Conservation (phyloP, 176 grass and related monocot species). For the Elaeis guineensis region DNA sequence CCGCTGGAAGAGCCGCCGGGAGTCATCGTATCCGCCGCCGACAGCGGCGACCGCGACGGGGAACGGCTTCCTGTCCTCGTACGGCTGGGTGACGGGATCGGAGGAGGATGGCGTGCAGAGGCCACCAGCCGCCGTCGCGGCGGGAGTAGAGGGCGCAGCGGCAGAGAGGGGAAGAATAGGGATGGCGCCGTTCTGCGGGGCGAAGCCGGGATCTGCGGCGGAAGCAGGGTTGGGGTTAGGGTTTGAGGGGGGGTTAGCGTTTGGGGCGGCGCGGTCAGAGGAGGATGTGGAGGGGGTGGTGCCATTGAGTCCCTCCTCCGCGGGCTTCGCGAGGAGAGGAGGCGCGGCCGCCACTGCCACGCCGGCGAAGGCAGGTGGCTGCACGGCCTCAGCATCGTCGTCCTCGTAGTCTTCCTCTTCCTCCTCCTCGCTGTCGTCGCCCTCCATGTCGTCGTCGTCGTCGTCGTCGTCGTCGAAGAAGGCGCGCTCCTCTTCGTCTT, state of each 20-base stretch:
- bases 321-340: no score
- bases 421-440: conserved; percentile 17
- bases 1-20: conserved; percentile 75
- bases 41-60: not conserved
- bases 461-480: conserved; percentile 27
- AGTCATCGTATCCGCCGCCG: conserved; percentile 38
- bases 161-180: conserved; percentile 1
- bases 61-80: not conserved
- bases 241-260: no score
- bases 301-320: not conserved
- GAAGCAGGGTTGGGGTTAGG: conserved; percentile 2
- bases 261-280: no score
- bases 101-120: no score
- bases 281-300: not conserved
- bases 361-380: conserved; percentile 19
- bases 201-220: not conserved
- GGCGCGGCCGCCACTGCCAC: no score
- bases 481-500: conserved; percentile 21
- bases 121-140: not conserved
- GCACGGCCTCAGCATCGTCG: conserved; percentile 5
- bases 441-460: conserved; percentile 26
- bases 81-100: not conserved
- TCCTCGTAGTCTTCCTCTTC: conserved; percentile 26
- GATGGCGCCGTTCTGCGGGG: conserved; percentile 3
- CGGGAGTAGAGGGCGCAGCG: not conserved